phyloP scores from a whole-genome alignment of 2,329 filamentous ascomycete species.

The Purpureocillium lavendulum region DNA sequence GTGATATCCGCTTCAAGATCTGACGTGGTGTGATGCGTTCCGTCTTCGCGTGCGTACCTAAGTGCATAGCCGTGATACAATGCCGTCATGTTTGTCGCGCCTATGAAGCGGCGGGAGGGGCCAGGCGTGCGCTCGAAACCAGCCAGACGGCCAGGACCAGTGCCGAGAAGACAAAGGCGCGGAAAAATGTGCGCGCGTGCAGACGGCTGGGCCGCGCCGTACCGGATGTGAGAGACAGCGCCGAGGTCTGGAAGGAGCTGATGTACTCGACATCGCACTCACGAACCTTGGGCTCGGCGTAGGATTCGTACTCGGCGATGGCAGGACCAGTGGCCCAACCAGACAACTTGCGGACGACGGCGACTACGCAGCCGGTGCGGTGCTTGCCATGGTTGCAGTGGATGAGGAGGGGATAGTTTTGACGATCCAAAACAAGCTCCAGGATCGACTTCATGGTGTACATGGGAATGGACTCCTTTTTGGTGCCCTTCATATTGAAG shows the following conservation, averaged over 20 bases:
- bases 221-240: constrained; percentile 17
- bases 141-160: constrained; percentile 35
- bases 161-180: constrained; percentile 32
- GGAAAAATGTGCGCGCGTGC: constrained; percentile 29
- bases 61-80: neutral
- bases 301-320: constrained; percentile 65
- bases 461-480: constrained; percentile 63
- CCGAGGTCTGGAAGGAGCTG: constrained; percentile 34
- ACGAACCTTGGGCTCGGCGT: constrained; percentile 51
- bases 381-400: constrained; percentile 96
- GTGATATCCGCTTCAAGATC: neutral
- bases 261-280: constrained; percentile 55
- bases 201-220: constrained; percentile 11
- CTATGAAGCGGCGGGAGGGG: neutral
- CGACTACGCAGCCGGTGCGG: constrained; percentile 83
- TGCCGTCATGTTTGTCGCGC: neutral
- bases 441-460: constrained; percentile 64
- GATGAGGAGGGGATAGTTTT: constrained; percentile 73
- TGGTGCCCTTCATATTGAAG: constrained; percentile 80
- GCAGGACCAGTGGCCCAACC: constrained; percentile 57
- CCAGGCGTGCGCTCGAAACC: constrained; percentile 25
- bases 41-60: neutral
- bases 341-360: constrained; percentile 64
- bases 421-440: constrained; percentile 58
- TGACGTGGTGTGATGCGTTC: neutral